Base-by-base conservation (phyloP, 2,329 filamentous ascomycete species). In the Calcarisporium arbuscula region DNA sequence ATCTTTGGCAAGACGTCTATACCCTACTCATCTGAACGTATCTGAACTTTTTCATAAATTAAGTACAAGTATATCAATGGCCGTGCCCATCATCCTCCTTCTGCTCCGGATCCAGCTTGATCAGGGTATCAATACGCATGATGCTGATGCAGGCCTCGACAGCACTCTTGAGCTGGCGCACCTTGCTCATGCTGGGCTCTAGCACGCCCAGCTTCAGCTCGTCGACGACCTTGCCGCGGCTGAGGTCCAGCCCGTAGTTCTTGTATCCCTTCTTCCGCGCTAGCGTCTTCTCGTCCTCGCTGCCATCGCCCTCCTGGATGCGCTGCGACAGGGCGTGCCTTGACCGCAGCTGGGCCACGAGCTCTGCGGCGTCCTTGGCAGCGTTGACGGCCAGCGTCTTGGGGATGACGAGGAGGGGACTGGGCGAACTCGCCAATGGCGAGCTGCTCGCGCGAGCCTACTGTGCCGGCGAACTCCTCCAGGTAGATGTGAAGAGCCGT, bases 401-500 rank as follows among this genome's bases (percentile, higher is more conserved):
- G 57, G 92, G 92, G 40, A 98, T 92, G 43, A 90, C 72, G 36
- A 98, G 85, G 29, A 98, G 84, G n/a, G 19, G 92, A 82, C 59
- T 95, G 87, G 8, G 92, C 92, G 53, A 98, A 98, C 63, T 95
- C 90, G 57, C 86, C 92, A 56, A 98, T 96, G 45, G 92, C 92
- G 34, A 98, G 80, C 69, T 98, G 92, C 66, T 98, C 92, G 51
- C 92, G 82, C 35, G 90, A 96, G 47, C 90, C 88, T 43, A 98
- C 90, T 23, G 92, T 96, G 51, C 92, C 90, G 34, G 92, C 92
- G 63, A 94, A 98, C 65, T 98, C 92, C 68, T 98, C 92, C 21
- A 98, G 77, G 67, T 96, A 98, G 58, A 98, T 98, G 69, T 96
- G 92, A 46, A 98, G 77, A 31, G 92, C 92, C n/a, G 92, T 96